Conservation (phyloP, 768 basidiomycete species). For the Megacollybia marginata region DNA sequence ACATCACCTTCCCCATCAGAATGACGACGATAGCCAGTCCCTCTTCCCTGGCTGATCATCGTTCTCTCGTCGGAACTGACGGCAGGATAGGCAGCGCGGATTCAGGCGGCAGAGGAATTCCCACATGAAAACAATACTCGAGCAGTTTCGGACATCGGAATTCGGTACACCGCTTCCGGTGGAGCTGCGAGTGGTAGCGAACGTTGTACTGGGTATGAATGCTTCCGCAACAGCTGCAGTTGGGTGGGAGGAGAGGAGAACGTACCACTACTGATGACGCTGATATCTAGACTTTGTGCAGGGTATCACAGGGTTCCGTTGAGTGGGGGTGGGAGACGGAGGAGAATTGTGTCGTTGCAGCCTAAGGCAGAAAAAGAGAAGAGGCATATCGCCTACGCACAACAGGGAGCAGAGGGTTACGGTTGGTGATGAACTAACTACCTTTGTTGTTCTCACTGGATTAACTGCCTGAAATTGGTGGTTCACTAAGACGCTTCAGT, state of each 20-base stretch:
- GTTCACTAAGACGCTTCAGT: too few relatives aligned
- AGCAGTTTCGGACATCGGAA: conserved; percentile 74
- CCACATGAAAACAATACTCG: conserved; percentile 54
- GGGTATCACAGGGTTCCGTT: conserved; percentile 69
- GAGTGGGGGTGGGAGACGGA: not conserved
- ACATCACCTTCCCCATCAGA: too few relatives aligned
- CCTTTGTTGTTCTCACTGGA: too few relatives aligned
- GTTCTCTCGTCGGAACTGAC: conserved; percentile 16
- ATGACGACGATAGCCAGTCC: too few relatives aligned
- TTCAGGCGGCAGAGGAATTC: conserved; percentile 9
- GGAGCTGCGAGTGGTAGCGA: conserved; percentile 21
- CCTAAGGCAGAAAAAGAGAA: not conserved
- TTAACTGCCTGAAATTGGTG: too few relatives aligned
- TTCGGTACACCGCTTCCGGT: conserved; percentile 33
- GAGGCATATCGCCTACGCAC: too few relatives aligned
- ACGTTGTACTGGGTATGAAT: conserved; percentile 22
- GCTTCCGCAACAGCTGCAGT: not conserved
- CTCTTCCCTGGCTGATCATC: too few relatives aligned
- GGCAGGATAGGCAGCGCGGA: conserved; percentile 18
- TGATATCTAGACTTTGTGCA: conserved; percentile 75
- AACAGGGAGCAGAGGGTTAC: too few relatives aligned
- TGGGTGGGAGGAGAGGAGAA: conserved; percentile 20
- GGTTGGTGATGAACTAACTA: too few relatives aligned
- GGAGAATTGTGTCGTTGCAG: conserved; percentile 11
- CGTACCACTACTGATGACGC: conserved; percentile 44